Evolutionary conservation across 1,284 basidiomycete genomes (phyloP), one percentile per base, ranked within the genome.

Genomic region (Trametes hirsuta): DNA sequence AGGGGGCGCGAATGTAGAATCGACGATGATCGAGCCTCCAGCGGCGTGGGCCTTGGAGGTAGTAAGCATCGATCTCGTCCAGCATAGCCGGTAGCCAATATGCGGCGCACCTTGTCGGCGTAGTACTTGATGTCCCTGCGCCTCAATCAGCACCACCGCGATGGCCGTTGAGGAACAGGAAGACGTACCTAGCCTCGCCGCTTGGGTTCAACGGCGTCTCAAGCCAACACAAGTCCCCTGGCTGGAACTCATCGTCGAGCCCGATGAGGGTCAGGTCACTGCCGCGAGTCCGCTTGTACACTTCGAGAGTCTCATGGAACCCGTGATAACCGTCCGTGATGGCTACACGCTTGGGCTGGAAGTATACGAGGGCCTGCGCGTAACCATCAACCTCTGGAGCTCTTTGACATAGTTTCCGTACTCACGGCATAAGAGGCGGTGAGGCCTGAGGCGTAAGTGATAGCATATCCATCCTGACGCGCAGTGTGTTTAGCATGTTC

Each of bases 171-270:
- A 30, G 15, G n/a, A 3, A 22, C 11, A 21, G 12, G 3, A 48
- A 10, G 37, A 9, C 30, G 37, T 65, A 85, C 88, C 85, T 85
- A 11, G 90, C 87, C 72, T 93, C 91, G 46, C 95, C 95, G 0
- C 86, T 92, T 2, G 95, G 95, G 71, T 97, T 97, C 62, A 95
- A 68, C 1, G 95, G 95, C 0, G 92, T 95, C 76, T 97, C 95
- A 22, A 97, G 76, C 93, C 94, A 97, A 65, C 91, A 91, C 2
- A 96, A 66, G 72, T 94, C 91, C 11, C 90, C 89, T 36, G 82
- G 75, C 68, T 83, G 76, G 67, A 83, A 92, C 4, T 90, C 85
- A 56, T 88, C 91, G 65, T 95, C 91, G 6, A 95, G 73, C 65
- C 83, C 84, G 64, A 97, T 91, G 45, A 95, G 56, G 48, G 83